Evolutionary conservation across 106 monocot species (phyloP), one percentile per base, ranked within the genome.

Genomic region (Dioscorea dumetorum): DNA sequence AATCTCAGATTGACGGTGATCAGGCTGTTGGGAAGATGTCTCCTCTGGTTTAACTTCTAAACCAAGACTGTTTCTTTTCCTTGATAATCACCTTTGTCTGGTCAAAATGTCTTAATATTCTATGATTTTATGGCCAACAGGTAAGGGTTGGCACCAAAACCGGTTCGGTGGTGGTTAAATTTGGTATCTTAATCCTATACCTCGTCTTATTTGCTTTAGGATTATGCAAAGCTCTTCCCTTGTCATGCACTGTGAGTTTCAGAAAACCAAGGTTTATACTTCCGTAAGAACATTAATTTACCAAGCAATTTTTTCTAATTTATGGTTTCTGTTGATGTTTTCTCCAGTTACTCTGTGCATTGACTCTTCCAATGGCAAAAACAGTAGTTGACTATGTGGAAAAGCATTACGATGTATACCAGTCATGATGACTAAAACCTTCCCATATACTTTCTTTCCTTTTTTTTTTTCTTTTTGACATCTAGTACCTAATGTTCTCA

Each of bases 21-120:
- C 53, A 5, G 50, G 89, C 82, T 53, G 88, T 87, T 70, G 87
- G 92, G 54, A 97, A 97, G 76, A 78, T 97, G 78, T 97, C 97
- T 70, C 97, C 97, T 65, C 51, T 97, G 91, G 95, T 97, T 1
- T 28, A 28, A 97, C 34, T 41, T 68, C 23, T 23, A 57, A 62
- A 1, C 12, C 24, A 65, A 48, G 49, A 65, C 4, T 53, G 17
- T 64, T n/a, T 24, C 20, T 50, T 32, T 70, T 34, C 48, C 28
- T 59, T 32, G 21, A 63, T 28, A 28, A 28, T 48, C 11, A 15
- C 15, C 66, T 57, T 41, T 41, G 41, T 10, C 41, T 8, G 41
- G 41, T 41, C 41, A 41, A 41, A n/a, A 41, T 41, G 41, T 41
- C 41, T 64, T 20, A 35, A 24, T 35, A 22, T n/a, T 67, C 34